Evolutionary conservation across 169 alveolate species (phyloP).

Genomic region (Babesia ovata): DNA sequence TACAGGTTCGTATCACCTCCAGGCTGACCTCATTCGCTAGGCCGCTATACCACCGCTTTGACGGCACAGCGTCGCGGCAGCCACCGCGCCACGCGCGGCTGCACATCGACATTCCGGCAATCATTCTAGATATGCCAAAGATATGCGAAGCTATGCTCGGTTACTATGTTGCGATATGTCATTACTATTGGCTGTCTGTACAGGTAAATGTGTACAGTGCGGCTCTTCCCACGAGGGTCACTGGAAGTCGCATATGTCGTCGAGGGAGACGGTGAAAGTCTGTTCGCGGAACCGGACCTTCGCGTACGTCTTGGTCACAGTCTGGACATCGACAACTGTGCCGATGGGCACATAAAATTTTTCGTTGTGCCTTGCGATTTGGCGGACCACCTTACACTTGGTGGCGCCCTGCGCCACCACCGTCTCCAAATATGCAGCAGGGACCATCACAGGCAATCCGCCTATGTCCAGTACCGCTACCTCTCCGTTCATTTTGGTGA

Average conservation of each 20-base stretch:
- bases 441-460: conserved; percentile 1
- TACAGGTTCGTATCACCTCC: conserved; percentile 18
- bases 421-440: conserved; percentile 28
- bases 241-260: conserved; percentile 48
- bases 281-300: conserved; percentile 21
- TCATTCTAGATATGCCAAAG: not conserved
- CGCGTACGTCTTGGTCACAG: conserved; percentile 25
- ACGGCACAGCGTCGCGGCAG: not conserved
- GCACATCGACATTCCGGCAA: conserved; percentile 14
- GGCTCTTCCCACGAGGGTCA: not conserved
- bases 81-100: conserved; percentile 23
- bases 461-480: conserved; percentile 19
- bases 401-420: conserved; percentile 38
- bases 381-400: conserved; percentile 49
- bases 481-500: not conserved
- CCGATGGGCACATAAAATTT: conserved; percentile 43
- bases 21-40: not conserved
- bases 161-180: not conserved
- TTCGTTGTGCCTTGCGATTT: conserved; percentile 21
- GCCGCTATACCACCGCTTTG: not conserved
- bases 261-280: conserved; percentile 37
- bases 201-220: not conserved
- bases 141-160: too few species aligned
- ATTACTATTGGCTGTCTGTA: not conserved
- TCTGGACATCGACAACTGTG: conserved; percentile 30